Evolutionary conservation across 75 land plant genomes (phyloP), one percentile per base, ranked within the genome.

Genomic region (Pinus taeda): DNA sequence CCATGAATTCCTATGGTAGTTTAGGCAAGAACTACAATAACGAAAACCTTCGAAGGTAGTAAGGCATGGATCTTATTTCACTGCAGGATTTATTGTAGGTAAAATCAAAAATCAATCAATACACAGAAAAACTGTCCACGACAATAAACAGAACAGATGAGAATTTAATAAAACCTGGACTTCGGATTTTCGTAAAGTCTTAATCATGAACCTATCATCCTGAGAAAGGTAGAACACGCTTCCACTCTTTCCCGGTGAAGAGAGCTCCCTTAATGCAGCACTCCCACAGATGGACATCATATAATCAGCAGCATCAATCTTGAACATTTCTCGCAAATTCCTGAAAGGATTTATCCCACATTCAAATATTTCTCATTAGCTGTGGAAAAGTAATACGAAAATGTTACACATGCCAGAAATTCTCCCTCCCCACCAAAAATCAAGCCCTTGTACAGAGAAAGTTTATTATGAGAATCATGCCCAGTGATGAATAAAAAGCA

Each of bases 221-320:
- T 96, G 98, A 24, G 99, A 96, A 22, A 94, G 85, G 76, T 92
- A 96, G 79, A 96, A 96, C 37, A 96, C 90, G 80, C 99, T 96
- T 71, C 99, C 99, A 85, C 99, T 96, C 81, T 96, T 96, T 65
- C 99, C 99, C 33, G 99, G 99, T 37, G 99, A 96, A 73, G 98
- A 90, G 76, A 96, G 92, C 80, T 96, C 98, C 55, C 99, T 78
- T 55, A 96, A 85, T 71, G 98, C 93, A 85, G 89, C 93, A 84
- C 88, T 90, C 56, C 99, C 99, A 84, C 99, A 96, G 57, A 96
- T 87, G 33, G 99, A 96, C 71, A 96, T 91, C 99, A 96, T 96
- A 70, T 96, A 96, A 71, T 96, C 99, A 60, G 98, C 99, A 37
- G 98, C 90, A 86, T 96, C 98, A 78, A 96, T 96, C 80, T 94